Percentiles rank a stretch among this genome's conserved stretches.
Evolutionary conservation across 768 basidiomycete genomes (phyloP).

Genomic region (Hericium rajendrae): DNA sequence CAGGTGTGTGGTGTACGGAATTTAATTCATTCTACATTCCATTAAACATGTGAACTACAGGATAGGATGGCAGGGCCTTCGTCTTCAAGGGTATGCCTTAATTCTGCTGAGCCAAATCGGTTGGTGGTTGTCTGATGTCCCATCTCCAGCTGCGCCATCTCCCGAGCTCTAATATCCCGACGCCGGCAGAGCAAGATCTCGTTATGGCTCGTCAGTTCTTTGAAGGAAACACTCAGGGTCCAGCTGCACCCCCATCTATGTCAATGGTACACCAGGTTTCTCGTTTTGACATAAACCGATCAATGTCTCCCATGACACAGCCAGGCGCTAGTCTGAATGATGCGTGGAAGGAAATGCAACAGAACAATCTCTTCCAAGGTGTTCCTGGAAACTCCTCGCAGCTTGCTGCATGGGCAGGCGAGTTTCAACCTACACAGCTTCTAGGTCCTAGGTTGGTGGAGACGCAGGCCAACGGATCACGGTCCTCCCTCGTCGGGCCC

Average conservation of each 20-base stretch:
- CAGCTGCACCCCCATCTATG: slow-evolving; percentile 26
- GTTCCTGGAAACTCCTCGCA: neutral
- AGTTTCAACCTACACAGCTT: slow-evolving; percentile 11
- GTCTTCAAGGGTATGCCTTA: slow-evolving; percentile 46
- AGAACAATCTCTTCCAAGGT: neutral
- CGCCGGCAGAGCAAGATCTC: slow-evolving; percentile 55
- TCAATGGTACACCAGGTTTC: slow-evolving; percentile 23
- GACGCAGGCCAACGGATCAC: neutral
- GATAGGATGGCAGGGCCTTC: slow-evolving; percentile 70
- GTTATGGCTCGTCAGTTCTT: slow-evolving; percentile 78
- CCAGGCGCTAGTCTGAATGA: slow-evolving; percentile 1
- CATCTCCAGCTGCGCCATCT: slow-evolving; percentile 60
- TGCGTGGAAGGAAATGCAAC: slow-evolving; percentile 9
- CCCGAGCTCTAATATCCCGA: slow-evolving; percentile 42
- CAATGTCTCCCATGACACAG: neutral
- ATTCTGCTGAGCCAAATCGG: neutral
- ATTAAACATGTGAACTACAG: slow-evolving; percentile 26
- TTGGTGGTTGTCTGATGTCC: neutral
- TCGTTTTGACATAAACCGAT: slow-evolving; percentile 21
- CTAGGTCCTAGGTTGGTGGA: neutral
- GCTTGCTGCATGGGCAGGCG: slow-evolving; percentile 14
- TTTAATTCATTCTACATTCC: neutral
- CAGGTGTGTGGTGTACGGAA: slow-evolving; percentile 39
- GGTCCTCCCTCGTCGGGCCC: neutral
- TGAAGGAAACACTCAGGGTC: slow-evolving; percentile 31